phyloP scores from a whole-genome alignment of 1,284 basidiomycete species.

The Erythrobasidium hasegawianum region DNA sequence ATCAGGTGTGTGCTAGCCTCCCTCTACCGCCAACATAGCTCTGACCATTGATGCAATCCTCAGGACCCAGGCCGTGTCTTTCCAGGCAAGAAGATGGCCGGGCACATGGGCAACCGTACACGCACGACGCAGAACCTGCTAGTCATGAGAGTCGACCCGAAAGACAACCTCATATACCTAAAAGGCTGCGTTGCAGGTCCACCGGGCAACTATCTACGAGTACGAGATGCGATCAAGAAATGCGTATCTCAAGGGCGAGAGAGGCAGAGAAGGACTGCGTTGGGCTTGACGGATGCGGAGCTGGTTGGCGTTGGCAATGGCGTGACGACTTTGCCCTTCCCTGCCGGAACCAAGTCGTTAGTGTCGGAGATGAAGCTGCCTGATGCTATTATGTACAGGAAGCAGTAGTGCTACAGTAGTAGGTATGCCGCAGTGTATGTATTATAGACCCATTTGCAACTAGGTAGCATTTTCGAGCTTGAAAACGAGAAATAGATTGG shows the following conservation, averaged over 20 bases:
- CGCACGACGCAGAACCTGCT: conserved; percentile 72
- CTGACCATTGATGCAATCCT: not conserved
- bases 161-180: conserved; percentile 82
- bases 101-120: conserved; percentile 70
- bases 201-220: conserved; percentile 53
- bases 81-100: conserved; percentile 93
- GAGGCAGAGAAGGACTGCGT: conserved; percentile 52
- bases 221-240: conserved; percentile 83
- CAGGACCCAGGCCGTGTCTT: conserved; percentile 44
- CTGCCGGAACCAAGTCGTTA: conserved; percentile 77
- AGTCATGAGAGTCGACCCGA: conserved; percentile 81
- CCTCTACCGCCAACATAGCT: conserved; percentile 32
- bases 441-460: no score
- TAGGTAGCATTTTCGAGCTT: not conserved
- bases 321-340: conserved; percentile 79
- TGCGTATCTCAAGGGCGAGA: conserved; percentile 60
- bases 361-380: conserved; percentile 53
- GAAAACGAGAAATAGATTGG: conserved; percentile 30
- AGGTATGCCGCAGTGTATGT: not conserved
- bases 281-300: conserved; percentile 65
- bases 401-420: not conserved
- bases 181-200: conserved; percentile 57
- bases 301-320: conserved; percentile 81
- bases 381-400: conserved; percentile 21
- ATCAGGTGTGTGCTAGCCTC: conserved; percentile 85